Base-by-base conservation (phyloP, 768 basidiomycete species). In the Phylloporus scabripes region DNA sequence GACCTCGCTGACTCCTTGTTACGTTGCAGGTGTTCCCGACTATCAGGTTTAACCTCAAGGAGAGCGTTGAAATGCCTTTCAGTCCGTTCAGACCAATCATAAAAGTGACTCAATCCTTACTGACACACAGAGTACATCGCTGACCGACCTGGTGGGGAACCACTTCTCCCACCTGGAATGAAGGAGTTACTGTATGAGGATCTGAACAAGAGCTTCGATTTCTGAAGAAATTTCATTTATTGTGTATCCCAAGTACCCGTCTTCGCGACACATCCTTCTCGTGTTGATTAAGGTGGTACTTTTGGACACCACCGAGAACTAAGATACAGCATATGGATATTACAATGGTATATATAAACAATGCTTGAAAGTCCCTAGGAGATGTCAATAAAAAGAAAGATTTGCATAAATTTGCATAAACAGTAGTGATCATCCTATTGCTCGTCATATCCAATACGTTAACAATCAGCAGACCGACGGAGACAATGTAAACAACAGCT, bases 51-150 rank as follows among this genome's bases (percentile, higher is more conserved):
- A 88, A 87, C 58, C 64, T 78, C 4, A 83, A 81, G 58, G 96
- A 99, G 66, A 87, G 87, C 38, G 92, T 98, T 5, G 92, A 97
- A 70, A 99, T 99, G 96, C 96, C 96, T 0, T 99, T 99, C 74
- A 73, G 92, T 89, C 58, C 63, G 87, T 78, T 18, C 1, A 6
- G 1, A 7, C 8, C 29, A 21, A 45, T 29, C 28, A 4, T 29
- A 9, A 29, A 29, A 8, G 10, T 10, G 17, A 14, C 10, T 21
- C 15, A 24, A n/a, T 23, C n/a, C 5, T 18, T 46, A 37, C 48
- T 58, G 21, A 9, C 23, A n/a, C 33, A 18, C 46, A 79, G 79
- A 72, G 53, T 80, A 82, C 59, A 78, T 80, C 42, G 67, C 66
- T 0, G 61, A 72, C 20, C 69, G 73, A 15, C 63, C 63, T 10